Percentiles rank a stretch among this genome's conserved stretches.
Conservation (phyloP, 352 stramenopile species). For the Phytophthora idaei region DNA sequence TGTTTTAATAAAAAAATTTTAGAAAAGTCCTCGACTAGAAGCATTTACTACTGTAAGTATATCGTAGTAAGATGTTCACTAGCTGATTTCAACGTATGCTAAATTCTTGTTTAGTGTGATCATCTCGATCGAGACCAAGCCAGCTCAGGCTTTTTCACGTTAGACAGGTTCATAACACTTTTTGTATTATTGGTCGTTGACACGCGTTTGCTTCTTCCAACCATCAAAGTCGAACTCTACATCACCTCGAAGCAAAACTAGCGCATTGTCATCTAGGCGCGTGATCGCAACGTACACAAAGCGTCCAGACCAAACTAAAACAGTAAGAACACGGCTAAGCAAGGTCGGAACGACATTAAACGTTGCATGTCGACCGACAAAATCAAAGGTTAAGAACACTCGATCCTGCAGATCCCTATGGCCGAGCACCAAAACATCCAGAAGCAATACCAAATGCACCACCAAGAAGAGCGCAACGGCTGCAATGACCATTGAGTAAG, state of each 20-base stretch:
- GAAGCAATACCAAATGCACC: conserved; percentile 1
- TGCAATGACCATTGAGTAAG: conserved; percentile 2
- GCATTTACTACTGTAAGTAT: no score
- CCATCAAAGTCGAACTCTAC: conserved; percentile 26
- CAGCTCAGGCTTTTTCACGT: no score
- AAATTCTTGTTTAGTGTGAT: no score
- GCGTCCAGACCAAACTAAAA: conserved; percentile 20
- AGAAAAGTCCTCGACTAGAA: no score
- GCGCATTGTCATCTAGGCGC: conserved; percentile 18
- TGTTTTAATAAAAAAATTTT: no score
- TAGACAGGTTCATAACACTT: no score
- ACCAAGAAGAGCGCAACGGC: neutral
- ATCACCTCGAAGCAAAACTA: conserved; percentile 24
- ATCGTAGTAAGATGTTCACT: no score
- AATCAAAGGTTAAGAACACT: conserved; percentile 6
- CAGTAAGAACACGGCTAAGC: conserved; percentile 14
- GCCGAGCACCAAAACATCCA: conserved; percentile 10
- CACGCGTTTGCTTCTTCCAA: conserved; percentile 20
- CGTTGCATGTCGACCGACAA: neutral
- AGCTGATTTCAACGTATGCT: no score
- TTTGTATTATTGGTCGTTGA: neutral
- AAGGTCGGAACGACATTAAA: conserved; percentile 18
- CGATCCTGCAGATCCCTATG: conserved; percentile 15
- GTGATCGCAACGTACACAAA: conserved; percentile 12
- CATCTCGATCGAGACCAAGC: no score